Conservation (phyloP, 352 stramenopile genomes). For the Thraustotheca clavata region DNA sequence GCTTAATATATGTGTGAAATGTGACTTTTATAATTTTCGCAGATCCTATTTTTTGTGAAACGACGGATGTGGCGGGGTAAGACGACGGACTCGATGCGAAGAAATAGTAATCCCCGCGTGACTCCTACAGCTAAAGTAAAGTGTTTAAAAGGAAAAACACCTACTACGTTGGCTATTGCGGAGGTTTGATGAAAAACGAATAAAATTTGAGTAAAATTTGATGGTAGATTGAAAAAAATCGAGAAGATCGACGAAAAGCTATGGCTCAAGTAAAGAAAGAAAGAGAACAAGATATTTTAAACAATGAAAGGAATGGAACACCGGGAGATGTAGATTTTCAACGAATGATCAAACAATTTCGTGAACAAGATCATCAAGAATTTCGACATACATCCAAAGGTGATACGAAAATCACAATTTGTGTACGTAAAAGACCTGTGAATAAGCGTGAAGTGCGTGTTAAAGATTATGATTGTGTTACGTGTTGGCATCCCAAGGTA, state of each 20-base stretch:
- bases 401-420: constrained; percentile 91
- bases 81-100: not conserved
- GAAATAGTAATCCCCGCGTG: constrained; percentile 13
- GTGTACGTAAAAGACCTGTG: constrained; percentile 94
- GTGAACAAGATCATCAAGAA: constrained; percentile 60
- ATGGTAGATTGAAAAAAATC: constrained; percentile 71
- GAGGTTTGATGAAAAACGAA: not conserved
- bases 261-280: constrained; percentile 84
- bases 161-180: constrained; percentile 18
- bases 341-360: constrained; percentile 84
- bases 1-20: too few species aligned
- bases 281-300: constrained; percentile 66
- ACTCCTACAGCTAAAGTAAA: constrained; percentile 3
- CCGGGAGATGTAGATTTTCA: constrained; percentile 88
- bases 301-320: constrained; percentile 72
- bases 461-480: constrained; percentile 95
- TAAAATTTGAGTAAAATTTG: not conserved
- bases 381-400: constrained; percentile 34
- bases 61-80: too few species aligned
- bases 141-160: not conserved
- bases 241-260: constrained; percentile 68
- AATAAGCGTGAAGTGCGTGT: constrained; percentile 86
- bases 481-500: constrained; percentile 89
- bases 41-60: too few species aligned
- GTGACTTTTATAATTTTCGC: too few species aligned